Percentiles rank a stretch among this genome's conserved stretches.
phyloP scores from a whole-genome alignment of 345 rosid species.

The Eucalyptus cladocalyx region DNA sequence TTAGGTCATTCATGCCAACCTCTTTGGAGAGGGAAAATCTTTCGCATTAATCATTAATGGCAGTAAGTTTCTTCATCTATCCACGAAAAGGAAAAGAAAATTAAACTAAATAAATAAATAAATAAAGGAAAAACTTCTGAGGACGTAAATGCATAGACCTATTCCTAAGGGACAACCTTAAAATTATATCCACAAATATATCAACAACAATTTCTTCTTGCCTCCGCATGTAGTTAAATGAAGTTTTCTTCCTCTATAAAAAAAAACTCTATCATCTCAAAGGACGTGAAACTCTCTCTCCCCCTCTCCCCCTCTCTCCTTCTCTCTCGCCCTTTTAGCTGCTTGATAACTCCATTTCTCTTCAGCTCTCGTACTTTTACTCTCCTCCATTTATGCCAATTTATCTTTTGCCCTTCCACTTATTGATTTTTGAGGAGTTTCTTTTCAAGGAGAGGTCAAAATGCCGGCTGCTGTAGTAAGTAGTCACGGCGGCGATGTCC shows the following conservation, averaged over 20 bases:
- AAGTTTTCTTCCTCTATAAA: not conserved
- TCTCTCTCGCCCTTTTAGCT: not conserved
- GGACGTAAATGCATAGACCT: not conserved
- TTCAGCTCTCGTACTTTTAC: not conserved
- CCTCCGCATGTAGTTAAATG: not conserved
- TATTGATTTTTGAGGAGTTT: not conserved
- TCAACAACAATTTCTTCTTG: not conserved
- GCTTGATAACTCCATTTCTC: not conserved
- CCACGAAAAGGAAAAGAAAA: not conserved
- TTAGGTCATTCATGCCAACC: not conserved
- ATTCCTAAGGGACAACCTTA: not conserved
- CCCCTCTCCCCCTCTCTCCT: not conserved
- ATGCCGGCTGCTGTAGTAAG: not conserved
- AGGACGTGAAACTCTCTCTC: not conserved
- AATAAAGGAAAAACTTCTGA: not conserved
- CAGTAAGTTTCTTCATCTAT: not conserved
- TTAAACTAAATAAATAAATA: not conserved
- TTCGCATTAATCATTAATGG: not conserved
- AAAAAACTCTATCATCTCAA: not conserved
- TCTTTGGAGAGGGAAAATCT: not conserved
- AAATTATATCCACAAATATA: not conserved
- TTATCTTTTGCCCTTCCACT: not conserved
- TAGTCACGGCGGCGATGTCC: slow-evolving; percentile 20
- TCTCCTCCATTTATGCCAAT: not conserved
- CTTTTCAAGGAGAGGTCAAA: not conserved